phyloP scores from a whole-genome alignment of 305 asterid genomes.

The Solanum hybrid region DNA sequence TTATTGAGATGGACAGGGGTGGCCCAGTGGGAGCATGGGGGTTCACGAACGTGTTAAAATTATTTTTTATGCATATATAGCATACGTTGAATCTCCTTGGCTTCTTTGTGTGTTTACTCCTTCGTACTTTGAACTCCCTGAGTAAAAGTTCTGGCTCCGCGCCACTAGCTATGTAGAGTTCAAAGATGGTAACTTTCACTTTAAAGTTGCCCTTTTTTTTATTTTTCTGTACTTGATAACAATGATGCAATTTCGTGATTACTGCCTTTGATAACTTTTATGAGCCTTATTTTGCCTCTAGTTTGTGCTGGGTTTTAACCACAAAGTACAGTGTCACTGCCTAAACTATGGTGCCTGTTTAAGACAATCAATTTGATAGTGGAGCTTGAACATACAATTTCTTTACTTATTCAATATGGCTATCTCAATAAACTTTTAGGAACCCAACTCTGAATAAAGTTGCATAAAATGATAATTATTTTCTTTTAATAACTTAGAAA shows the following conservation, averaged over 20 bases:
- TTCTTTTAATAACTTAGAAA: not conserved
- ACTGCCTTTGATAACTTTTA: not conserved
- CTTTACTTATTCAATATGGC: not conserved
- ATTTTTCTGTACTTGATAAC: not conserved
- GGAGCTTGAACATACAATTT: not conserved
- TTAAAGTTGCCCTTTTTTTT: not conserved
- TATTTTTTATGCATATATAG: not conserved
- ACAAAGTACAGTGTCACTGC: not conserved
- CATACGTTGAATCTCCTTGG: not conserved
- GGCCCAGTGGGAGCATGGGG: not conserved
- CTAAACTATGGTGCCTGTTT: not conserved
- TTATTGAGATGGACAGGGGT: not conserved
- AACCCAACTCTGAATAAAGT: not conserved
- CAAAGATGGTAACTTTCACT: not conserved
- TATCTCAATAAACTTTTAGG: not conserved
- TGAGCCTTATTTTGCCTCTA: not conserved
- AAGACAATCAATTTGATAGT: not conserved
- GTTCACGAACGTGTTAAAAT: not conserved
- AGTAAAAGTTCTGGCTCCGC: not conserved
- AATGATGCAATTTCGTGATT: not conserved
- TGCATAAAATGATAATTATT: not conserved
- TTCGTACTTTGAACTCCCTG: not conserved
- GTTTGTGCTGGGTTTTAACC: not conserved
- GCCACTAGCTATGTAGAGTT: not conserved
- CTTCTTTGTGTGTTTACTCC: not conserved